Evolutionary conservation across 1,139 yeast genomes (phyloP), one percentile per base, ranked within the genome.

Genomic region (Geotrichum restrictum): DNA sequence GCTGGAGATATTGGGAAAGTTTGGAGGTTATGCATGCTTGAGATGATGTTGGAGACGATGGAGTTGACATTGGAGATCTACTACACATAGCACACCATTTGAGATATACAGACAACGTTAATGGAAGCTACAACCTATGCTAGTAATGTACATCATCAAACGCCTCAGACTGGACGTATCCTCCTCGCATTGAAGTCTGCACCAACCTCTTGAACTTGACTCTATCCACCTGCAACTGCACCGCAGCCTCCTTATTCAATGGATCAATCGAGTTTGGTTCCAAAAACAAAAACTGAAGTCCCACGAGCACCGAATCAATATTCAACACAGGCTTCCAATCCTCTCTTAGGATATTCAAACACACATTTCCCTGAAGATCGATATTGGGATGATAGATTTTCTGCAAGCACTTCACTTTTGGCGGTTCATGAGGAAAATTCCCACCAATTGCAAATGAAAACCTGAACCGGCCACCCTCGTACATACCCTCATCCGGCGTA

Each of bases 291-390:
- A 85, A 89, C 64, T 89, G 81, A 56, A 93, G 75, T 0, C 98
- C 98, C 49, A 91, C 84, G 59, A 91, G 75, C 21, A 93, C 82
- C 4, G 93, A 77, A 66, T 57, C 62, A 64, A 93, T 73, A 58
- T 85, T 87, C 60, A 93, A 75, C 1, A 89, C 96, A 0, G 98
- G 98, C 33, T 93, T 83, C 98, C 98, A 93, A 68, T 91, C 98
- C 68, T 89, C 96, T 59, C 98, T 74, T 56, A 93, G 74, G 43
- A 93, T 89, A 66, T 93, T 91, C 56, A 93, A 76, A 65, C 98
- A 93, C 24, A 93, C 87, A 64, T 89, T 91, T 1, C 98, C 98
- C 46, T 86, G 85, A 24, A 81, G 67, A 67, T 91, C 97, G 58
- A 91, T 91, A 64, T 93, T 93, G 5, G 98, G 98, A 66, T 93